These are phyloP conservation scores for Lonicera japonica DNA, from an alignment of 129 eudicot species.

Conservation along the genomic window DNA sequence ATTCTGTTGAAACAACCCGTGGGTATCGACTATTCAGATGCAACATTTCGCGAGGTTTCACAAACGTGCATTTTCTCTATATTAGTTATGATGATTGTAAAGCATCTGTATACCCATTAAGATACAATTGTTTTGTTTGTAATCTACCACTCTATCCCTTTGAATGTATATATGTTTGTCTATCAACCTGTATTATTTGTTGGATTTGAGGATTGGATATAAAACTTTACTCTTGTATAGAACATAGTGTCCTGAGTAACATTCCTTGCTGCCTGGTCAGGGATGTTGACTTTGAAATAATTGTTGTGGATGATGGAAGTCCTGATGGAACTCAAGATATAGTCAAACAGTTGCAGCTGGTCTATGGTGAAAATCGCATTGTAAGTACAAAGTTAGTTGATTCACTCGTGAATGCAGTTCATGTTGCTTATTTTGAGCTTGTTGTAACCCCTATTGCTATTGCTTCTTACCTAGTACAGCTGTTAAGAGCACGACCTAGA, in stretches of 20 bases:
- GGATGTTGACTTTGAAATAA: slow-evolving; percentile 72
- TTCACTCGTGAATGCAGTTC: background rate
- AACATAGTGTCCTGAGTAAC: background rate
- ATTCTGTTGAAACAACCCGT: no score
- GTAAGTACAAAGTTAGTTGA: slow-evolving; percentile 30
- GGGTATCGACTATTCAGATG: no score
- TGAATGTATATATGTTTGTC: no score
- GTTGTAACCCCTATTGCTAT: background rate
- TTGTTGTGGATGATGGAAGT: slow-evolving; percentile 93
- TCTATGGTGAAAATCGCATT: slow-evolving; percentile 83
- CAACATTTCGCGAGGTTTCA: no score
- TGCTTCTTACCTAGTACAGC: slow-evolving; percentile 29
- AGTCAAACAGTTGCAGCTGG: slow-evolving; percentile 80
- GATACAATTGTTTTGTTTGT: no score
- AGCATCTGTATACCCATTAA: no score
- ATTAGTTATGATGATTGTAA: no score
- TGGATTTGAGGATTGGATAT: background rate
- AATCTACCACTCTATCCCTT: no score
- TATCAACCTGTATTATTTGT: background rate
- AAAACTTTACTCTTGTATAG: background rate
- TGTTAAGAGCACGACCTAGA: slow-evolving; percentile 76
- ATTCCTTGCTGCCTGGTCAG: slow-evolving; percentile 27
- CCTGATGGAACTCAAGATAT: slow-evolving; percentile 98
- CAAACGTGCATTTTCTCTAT: no score
- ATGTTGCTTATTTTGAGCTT: background rate